Conservation (phyloP, 805 yeast species). For the Metschnikowia bowlesiae region DNA sequence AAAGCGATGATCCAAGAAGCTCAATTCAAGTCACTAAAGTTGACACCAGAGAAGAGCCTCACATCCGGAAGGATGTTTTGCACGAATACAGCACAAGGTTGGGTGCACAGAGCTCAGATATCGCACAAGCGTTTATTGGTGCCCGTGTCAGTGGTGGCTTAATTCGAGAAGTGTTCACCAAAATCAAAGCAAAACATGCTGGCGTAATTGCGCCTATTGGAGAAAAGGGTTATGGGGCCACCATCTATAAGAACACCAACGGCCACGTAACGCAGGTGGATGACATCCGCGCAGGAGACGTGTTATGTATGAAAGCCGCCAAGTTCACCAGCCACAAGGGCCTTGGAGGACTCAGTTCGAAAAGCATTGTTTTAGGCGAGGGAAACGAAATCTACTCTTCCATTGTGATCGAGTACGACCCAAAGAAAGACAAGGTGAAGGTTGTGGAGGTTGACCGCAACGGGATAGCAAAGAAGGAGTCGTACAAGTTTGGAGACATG, state of each 20-base stretch:
- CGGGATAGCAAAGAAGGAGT: constrained; percentile 53
- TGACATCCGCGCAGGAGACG: constrained; percentile 78
- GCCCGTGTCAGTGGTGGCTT: constrained; percentile 26
- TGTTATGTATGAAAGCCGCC: constrained; percentile 71
- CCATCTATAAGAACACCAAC: constrained; percentile 51
- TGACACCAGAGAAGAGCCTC: constrained; percentile 40
- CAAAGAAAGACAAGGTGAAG: constrained; percentile 61
- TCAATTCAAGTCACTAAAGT: constrained; percentile 37
- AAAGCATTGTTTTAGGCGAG: constrained; percentile 52
- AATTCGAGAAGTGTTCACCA: constrained; percentile 20
- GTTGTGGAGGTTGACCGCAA: constrained; percentile 54
- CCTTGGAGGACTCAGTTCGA: constrained; percentile 20
- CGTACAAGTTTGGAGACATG: constrained; percentile 68
- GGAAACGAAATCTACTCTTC: constrained; percentile 43
- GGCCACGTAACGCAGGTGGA: constrained; percentile 47
- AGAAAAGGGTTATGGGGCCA: constrained; percentile 66
- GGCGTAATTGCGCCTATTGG: constrained; percentile 55
- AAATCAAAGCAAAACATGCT: constrained; percentile 10
- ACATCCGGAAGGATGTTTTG: constrained; percentile 43
- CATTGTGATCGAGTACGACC: constrained; percentile 70
- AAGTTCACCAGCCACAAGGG: constrained; percentile 68
- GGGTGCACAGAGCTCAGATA: constrained; percentile 47
- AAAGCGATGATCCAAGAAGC: constrained; percentile 48
- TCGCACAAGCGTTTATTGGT: constrained; percentile 33
- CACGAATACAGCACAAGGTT: constrained; percentile 44